phyloP scores from a whole-genome alignment of 2,329 filamentous ascomycete genomes.

The Reticulascus tulasneorum region DNA sequence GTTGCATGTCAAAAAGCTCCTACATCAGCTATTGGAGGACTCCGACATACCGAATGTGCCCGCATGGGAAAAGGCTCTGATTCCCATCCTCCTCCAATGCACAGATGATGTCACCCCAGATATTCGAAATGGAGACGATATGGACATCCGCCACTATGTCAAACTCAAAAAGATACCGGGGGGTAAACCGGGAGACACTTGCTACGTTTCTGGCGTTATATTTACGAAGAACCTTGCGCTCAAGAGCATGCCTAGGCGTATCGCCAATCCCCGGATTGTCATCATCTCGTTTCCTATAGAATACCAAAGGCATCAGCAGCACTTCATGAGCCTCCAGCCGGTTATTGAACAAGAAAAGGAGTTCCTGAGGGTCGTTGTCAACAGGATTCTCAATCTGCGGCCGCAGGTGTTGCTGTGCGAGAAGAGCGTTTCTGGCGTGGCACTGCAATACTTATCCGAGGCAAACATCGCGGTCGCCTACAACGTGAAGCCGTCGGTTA shows the following conservation, averaged over 20 bases:
- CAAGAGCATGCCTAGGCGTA: slow-evolving; percentile 91
- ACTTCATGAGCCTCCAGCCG: slow-evolving; percentile 97
- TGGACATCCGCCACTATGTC: slow-evolving; percentile 96
- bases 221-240: slow-evolving; percentile 96
- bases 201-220: slow-evolving; percentile 94
- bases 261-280: slow-evolving; percentile 78
- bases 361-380: slow-evolving; percentile 86
- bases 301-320: slow-evolving; percentile 82
- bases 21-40: slow-evolving; percentile 80
- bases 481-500: slow-evolving; percentile 93
- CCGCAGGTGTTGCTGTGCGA: slow-evolving; percentile 89
- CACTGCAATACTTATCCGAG: slow-evolving; percentile 81
- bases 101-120: slow-evolving; percentile 94
- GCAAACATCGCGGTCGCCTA: slow-evolving; percentile 90
- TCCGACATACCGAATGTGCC: slow-evolving; percentile 65
- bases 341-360: slow-evolving; percentile 96
- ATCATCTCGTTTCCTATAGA: slow-evolving; percentile 95
- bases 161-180: slow-evolving; percentile 96
- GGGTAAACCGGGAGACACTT: slow-evolving; percentile 82
- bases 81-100: slow-evolving; percentile 85
- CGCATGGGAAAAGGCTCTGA: slow-evolving; percentile 84
- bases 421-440: slow-evolving; percentile 86
- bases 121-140: slow-evolving; percentile 84
- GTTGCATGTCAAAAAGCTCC: slow-evolving; percentile 79
- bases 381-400: slow-evolving; percentile 78